Conservation (phyloP, 805 yeast species). For the Pichia manshurica region DNA sequence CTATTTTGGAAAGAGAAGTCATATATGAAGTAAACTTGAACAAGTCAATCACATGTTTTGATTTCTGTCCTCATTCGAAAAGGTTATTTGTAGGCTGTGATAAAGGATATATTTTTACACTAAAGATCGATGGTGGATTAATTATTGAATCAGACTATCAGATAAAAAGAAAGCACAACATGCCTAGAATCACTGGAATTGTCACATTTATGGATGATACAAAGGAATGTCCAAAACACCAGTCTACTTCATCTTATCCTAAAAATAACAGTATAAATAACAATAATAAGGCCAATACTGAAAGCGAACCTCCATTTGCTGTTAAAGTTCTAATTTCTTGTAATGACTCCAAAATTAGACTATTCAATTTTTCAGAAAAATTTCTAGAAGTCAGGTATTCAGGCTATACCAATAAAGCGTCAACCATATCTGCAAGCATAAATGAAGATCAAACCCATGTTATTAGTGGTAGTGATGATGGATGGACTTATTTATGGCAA, state of each 20-base stretch:
- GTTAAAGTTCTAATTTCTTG: constrained; percentile 54
- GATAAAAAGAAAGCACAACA: constrained; percentile 37
- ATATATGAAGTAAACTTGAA: constrained; percentile 51
- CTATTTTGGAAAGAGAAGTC: constrained; percentile 66
- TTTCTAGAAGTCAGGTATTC: constrained; percentile 61
- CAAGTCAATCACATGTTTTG: constrained; percentile 68
- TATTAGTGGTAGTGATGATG: constrained; percentile 82
- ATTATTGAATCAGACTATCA: constrained; percentile 41
- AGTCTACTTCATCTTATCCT: background rate
- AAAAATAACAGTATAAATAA: constrained; percentile 16
- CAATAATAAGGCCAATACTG: constrained; percentile 2
- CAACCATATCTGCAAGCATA: constrained; percentile 64
- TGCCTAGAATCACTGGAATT: constrained; percentile 73
- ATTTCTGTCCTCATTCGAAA: constrained; percentile 62
- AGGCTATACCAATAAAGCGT: constrained; percentile 65
- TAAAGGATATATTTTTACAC: constrained; percentile 57
- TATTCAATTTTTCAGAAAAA: constrained; percentile 50
- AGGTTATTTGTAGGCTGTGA: constrained; percentile 70
- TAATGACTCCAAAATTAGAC: constrained; percentile 73
- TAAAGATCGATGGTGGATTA: constrained; percentile 52
- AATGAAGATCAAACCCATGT: constrained; percentile 55
- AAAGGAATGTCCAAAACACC: background rate
- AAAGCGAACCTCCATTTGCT: constrained; percentile 12
- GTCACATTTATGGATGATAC: constrained; percentile 35
- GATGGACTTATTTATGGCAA: constrained; percentile 79